phyloP scores from a whole-genome alignment of 106 monocot species.

The Dendrobium catenatum region DNA sequence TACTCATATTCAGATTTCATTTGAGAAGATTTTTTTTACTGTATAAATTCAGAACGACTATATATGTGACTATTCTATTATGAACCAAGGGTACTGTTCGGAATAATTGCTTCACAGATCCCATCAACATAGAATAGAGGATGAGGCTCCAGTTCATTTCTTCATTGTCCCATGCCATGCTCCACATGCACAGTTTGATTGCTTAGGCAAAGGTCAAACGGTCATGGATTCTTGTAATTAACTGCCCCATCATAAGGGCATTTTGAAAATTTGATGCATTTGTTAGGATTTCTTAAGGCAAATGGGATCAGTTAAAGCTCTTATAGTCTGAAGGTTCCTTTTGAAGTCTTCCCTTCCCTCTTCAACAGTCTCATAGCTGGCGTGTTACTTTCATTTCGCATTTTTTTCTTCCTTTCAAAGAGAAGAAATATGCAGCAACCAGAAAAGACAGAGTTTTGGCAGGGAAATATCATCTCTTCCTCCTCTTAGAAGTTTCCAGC shows the following conservation, averaged over 20 bases:
- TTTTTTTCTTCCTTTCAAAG: slow-evolving; percentile 15
- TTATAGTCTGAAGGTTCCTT: background rate
- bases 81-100: too few species aligned
- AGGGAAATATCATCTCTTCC: background rate
- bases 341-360: background rate
- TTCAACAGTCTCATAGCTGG: slow-evolving; percentile 4
- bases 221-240: background rate
- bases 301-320: background rate
- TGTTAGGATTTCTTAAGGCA: background rate
- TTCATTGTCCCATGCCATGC: background rate
- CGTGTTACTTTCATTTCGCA: background rate
- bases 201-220: background rate
- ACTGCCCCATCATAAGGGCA: background rate
- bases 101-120: background rate
- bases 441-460: background rate
- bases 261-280: background rate
- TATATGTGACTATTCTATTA: too few species aligned
- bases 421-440: slow-evolving; percentile 6
- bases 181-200: background rate
- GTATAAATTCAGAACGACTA: too few species aligned
- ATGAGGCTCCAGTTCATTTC: background rate
- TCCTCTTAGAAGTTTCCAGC: background rate
- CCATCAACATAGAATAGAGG: background rate
- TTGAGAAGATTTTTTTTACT: too few species aligned
- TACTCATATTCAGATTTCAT: too few species aligned